A percentile compares a stretch with the other conserved stretches of the same genome.
Evolutionary conservation across 129 eudicot genomes (phyloP).

Genomic region (Ambrosia artemisiifolia): DNA sequence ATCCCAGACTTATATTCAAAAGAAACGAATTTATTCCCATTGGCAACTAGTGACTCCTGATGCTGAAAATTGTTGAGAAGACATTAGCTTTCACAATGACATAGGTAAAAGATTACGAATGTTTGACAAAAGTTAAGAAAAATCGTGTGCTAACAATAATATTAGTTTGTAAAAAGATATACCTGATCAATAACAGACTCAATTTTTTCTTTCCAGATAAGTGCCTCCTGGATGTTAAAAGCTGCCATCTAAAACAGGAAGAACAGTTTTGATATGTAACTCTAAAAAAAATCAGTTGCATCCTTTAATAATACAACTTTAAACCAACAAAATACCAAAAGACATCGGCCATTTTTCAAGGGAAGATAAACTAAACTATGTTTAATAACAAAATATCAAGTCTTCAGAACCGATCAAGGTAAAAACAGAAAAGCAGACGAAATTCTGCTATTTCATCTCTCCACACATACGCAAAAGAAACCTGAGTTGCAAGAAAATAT

Average conservation of each 20-base stretch:
- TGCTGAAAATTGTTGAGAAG: constrained; percentile 51
- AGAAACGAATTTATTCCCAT: constrained; percentile 74
- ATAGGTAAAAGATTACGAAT: constrained; percentile 7
- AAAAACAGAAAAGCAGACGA: background rate
- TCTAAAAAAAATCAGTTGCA: background rate
- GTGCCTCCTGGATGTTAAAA: constrained; percentile 98
- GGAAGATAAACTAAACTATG: constrained; percentile 1
- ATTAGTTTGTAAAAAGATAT: constrained; percentile 14
- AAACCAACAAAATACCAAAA: constrained; percentile 12
- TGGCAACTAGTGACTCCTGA: constrained; percentile 84
- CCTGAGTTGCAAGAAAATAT: background rate
- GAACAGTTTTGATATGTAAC: constrained; percentile 13
- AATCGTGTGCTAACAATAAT: constrained; percentile 11
- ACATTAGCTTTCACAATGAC: constrained; percentile 18
- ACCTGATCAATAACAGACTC: constrained; percentile 99
- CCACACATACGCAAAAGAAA: constrained; percentile 12
- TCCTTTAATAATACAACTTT: background rate
- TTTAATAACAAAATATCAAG: constrained; percentile 8
- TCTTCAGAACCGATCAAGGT: background rate
- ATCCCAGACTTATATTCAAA: constrained; percentile 92
- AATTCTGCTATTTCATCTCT: constrained; percentile 4
- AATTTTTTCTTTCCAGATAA: constrained; percentile 96
- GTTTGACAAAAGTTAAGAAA: constrained; percentile 2
- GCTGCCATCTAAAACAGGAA: constrained; percentile 89
- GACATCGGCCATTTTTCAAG: background rate